These are phyloP conservation scores for Raddia guianensis DNA, from an alignment of 176 grass and related monocot genomes.

Conservation along the genomic window DNA sequence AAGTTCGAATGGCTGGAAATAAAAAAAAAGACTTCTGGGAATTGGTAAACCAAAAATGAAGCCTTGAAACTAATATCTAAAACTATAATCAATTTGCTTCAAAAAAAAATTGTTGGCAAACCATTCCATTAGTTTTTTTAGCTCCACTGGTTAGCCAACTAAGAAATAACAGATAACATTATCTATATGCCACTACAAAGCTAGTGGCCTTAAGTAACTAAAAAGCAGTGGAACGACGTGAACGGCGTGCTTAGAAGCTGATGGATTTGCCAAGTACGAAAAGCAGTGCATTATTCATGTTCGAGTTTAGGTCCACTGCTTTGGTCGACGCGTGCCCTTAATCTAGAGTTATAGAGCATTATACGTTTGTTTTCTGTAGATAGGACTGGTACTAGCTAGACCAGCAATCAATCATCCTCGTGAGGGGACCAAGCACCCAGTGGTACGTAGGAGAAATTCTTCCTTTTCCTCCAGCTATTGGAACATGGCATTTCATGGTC, in stretches of 20 bases:
- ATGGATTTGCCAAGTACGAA: neutral
- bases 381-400: neutral
- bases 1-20: no score
- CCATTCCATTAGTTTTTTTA: no score
- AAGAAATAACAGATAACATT: no score
- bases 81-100: no score
- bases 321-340: neutral
- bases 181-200: no score
- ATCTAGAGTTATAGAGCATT: neutral
- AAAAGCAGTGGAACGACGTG: neutral
- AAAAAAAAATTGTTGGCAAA: no score
- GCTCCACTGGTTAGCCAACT: no score
- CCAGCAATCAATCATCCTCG: slow-evolving; percentile 1
- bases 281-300: neutral
- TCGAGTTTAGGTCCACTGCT: neutral
- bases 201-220: neutral
- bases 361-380: neutral
- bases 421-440: neutral
- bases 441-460: neutral
- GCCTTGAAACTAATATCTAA: no score
- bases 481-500: neutral
- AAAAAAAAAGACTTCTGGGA: no score
- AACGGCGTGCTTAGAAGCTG: neutral
- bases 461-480: neutral
- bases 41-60: no score